These are phyloP conservation scores for Saccharomyces hybrid DNA, from an alignment of 1,139 yeast species.

Conservation along the genomic window DNA sequence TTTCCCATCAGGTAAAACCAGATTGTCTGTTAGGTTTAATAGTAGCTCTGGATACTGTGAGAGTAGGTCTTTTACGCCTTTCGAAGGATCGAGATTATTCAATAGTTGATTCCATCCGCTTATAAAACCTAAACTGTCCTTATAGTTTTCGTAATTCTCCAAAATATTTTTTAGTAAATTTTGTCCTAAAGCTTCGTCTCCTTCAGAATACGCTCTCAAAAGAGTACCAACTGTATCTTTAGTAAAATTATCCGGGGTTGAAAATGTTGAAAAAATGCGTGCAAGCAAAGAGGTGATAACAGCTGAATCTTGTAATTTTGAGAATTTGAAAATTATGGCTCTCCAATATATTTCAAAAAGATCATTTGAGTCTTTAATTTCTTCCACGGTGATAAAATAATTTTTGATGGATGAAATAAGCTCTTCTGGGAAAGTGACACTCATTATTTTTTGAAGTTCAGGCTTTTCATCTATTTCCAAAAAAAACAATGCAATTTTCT, in stretches of 20 bases:
- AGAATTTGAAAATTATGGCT: constrained; percentile 18
- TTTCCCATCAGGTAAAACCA: constrained; percentile 41
- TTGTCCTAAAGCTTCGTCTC: constrained; percentile 2
- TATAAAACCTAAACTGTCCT: constrained; percentile 19
- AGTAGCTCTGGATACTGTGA: constrained; percentile 5
- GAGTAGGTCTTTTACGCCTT: constrained; percentile 3
- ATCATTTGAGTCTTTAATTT: constrained; percentile 11
- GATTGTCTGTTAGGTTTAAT: constrained; percentile 31
- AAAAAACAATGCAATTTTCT: constrained; percentile 42
- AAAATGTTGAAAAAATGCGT: constrained; percentile 5
- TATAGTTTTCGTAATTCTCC: constrained; percentile 9
- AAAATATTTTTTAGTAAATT: constrained; percentile 8
- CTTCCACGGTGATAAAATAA: constrained; percentile 1
- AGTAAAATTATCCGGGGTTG: constrained; percentile 15
- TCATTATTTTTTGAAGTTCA: constrained; percentile 9
- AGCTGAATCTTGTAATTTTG: constrained; percentile 10
- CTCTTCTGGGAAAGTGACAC: constrained; percentile 19
- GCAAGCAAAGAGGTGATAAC: constrained; percentile 11
- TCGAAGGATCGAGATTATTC: constrained; percentile 2
- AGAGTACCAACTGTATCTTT: constrained; percentile 25
- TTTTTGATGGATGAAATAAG: constrained; percentile 7
- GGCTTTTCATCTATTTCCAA: constrained; percentile 31
- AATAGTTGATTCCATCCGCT: constrained; percentile 20
- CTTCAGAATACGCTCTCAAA: constrained; percentile 8
- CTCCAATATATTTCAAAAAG: constrained; percentile 35